Base-by-base conservation (phyloP, 176 grass and related monocot genomes). In the Raddia guianensis region DNA sequence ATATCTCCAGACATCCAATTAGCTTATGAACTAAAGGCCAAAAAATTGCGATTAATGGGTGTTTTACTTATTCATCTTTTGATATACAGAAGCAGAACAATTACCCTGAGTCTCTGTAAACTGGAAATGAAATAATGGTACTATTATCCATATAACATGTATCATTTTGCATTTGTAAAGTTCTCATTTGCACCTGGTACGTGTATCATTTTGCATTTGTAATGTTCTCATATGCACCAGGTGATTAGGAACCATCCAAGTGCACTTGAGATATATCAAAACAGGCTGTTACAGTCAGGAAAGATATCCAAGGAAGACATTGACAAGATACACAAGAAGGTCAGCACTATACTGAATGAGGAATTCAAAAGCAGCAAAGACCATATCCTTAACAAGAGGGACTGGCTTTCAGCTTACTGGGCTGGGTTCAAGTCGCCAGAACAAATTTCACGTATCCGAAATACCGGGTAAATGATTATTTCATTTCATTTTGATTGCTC, bases 321-420 rank as follows among this genome's bases (percentile, higher is more conserved):
- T 84, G 82, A 93, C 45, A 95, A 70, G 66, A 91, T 99, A 58
- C 89, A 91, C 42, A 89, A 91, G 84, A 99, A 96, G 70, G 93
- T 96, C 44, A 93, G 55, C 79, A 76, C 74, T 33, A 99, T 96
- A 62, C 52, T 99, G 82, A 96, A 93, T 51, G 91, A 93, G 75
- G 97, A 99, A 75, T 99, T 99, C 20, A 34, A 83, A 33, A 95
- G 90, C 32, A 96, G 97, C 82, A 99, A 99, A 91, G 93, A 99
- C 7, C 80, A 93, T 81, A 64, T 95, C 16, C 88, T 90, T 2
- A 95, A 95, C 76, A 92, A 90, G 76, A 90, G 96, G 59, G 96
- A 99, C 82, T 99, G 97, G 97, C 87, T 99, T 59, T 99, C 97
- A 55, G 97, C 97, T 93, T 99, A 99, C 78, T 99, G 97, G 97